A percentile compares a stretch with the other conserved stretches of the same genome.
Evolutionary conservation across 495 filamentous ascomycete genomes (phyloP).

Genomic region (Cercophora scortea): DNA sequence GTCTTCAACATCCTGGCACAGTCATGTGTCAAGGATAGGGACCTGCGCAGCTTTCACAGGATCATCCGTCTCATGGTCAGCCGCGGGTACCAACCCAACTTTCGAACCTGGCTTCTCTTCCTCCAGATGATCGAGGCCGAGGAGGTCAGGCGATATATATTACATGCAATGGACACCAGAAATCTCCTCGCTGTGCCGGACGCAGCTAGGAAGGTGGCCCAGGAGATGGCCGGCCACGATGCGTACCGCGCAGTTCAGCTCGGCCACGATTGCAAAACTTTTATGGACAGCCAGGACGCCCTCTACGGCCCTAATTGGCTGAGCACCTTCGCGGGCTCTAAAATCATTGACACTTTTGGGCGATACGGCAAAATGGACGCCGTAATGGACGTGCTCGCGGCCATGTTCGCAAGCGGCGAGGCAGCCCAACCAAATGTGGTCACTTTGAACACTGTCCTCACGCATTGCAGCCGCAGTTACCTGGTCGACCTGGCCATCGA

Average conservation of each 20-base stretch:
- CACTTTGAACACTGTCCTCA: slow-evolving; percentile 30
- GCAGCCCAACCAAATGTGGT: slow-evolving; percentile 9
- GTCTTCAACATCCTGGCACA: slow-evolving; percentile 26
- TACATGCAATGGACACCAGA: slow-evolving; percentile 22
- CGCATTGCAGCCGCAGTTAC: slow-evolving; percentile 17
- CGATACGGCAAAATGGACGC: slow-evolving; percentile 16
- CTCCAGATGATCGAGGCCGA: slow-evolving; percentile 30
- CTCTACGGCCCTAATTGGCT: slow-evolving; percentile 34
- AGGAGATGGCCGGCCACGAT: slow-evolving; percentile 25
- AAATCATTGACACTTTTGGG: slow-evolving; percentile 23
- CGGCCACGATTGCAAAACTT: slow-evolving; percentile 10
- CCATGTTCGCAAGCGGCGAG: slow-evolving; percentile 7
- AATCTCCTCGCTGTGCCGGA: slow-evolving; percentile 15
- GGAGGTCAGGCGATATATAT: slow-evolving; percentile 24
- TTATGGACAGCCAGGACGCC: slow-evolving; percentile 21
- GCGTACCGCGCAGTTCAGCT: slow-evolving; percentile 20
- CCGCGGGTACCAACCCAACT: slow-evolving; percentile 18
- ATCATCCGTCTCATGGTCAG: slow-evolving; percentile 24
- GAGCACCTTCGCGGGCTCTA: slow-evolving; percentile 19
- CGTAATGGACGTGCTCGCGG: slow-evolving; percentile 15
- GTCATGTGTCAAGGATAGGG: slow-evolving; percentile 17
- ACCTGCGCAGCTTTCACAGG: slow-evolving; percentile 24
- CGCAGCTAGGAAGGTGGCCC: slow-evolving; percentile 15
- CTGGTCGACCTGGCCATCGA: slow-evolving; percentile 8
- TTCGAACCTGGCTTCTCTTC: slow-evolving; percentile 33